A percentile compares a stretch with the other conserved stretches of the same genome.
These are phyloP conservation scores for Peronospora belbahrii DNA, from an alignment of 352 stramenopile genomes.

Conservation along the genomic window DNA sequence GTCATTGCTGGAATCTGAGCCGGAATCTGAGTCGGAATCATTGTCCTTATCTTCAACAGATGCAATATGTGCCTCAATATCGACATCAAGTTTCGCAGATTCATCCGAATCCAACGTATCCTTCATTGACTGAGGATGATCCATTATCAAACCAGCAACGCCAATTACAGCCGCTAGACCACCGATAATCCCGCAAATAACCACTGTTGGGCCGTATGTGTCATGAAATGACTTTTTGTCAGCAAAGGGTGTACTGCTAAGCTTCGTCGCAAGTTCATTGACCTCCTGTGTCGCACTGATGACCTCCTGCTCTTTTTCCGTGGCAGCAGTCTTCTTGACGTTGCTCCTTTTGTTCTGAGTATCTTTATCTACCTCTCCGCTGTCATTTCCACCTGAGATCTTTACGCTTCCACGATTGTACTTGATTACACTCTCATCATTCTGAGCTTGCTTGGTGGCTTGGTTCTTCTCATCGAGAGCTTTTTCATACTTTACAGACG, in stretches of 20 bases:
- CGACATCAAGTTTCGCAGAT: conserved; percentile 35
- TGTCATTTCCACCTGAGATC: conserved; percentile 20
- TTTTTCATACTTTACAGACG: conserved; percentile 18
- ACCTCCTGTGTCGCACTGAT: conserved; percentile 26
- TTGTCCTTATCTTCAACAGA: conserved; percentile 25
- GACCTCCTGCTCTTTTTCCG: conserved; percentile 18
- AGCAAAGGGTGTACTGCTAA: conserved; percentile 25
- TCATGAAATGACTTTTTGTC: conserved; percentile 35
- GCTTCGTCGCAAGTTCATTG: conserved; percentile 50
- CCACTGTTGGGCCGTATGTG: conserved; percentile 37
- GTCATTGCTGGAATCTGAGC: conserved; percentile 37
- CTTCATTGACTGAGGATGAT: conserved; percentile 18
- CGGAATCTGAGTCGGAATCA: conserved; percentile 52
- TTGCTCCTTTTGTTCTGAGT: conserved; percentile 7
- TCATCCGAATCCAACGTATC: conserved; percentile 33
- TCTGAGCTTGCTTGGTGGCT: conserved; percentile 9
- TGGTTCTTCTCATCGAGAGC: conserved; percentile 13
- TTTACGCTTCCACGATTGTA: conserved; percentile 50
- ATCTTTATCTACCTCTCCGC: background rate
- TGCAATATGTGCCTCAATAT: conserved; percentile 42
- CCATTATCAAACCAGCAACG: conserved; percentile 46
- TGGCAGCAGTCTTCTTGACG: conserved; percentile 4
- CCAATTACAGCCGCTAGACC: conserved; percentile 57
- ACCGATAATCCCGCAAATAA: conserved; percentile 61
- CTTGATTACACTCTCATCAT: conserved; percentile 36